These are phyloP conservation scores for Xylaria sp. DNA, from an alignment of 2,329 filamentous ascomycete genomes.

Conservation along the genomic window DNA sequence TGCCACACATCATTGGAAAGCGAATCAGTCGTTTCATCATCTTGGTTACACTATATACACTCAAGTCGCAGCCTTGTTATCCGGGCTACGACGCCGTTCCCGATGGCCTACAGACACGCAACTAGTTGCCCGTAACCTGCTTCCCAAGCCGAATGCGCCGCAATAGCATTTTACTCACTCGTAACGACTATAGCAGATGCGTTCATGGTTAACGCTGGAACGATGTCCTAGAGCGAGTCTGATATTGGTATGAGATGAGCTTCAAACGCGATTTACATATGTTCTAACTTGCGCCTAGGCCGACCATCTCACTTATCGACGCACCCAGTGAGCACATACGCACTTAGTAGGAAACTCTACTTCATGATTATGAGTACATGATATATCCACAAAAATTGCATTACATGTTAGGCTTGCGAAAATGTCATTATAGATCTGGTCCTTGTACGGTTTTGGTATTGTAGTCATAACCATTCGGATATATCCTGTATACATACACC, in stretches of 20 bases:
- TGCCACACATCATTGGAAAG: not conserved
- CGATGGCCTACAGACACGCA: no score
- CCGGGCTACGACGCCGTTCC: no score
- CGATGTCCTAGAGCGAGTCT: not conserved
- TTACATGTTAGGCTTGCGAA: not conserved
- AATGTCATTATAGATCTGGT: not conserved
- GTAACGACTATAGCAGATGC: not conserved
- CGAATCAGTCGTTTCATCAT: not conserved
- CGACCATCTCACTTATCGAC: not conserved
- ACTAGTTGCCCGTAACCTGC: no score
- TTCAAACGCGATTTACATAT: not conserved
- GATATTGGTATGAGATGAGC: not conserved
- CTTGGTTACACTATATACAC: not conserved
- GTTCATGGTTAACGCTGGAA: not conserved
- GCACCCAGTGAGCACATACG: no score
- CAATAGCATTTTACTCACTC: not conserved
- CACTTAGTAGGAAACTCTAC: not conserved
- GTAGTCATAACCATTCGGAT: not conserved
- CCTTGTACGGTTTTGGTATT: not conserved
- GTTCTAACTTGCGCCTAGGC: not conserved
- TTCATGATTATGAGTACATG: not conserved
- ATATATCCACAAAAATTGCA: not conserved
- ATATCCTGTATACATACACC: not conserved
- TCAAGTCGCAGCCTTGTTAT: no score
- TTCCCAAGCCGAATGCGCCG: not conserved